Conservation (phyloP, 495 filamentous ascomycete species). For the Endocarpon pusillum region DNA sequence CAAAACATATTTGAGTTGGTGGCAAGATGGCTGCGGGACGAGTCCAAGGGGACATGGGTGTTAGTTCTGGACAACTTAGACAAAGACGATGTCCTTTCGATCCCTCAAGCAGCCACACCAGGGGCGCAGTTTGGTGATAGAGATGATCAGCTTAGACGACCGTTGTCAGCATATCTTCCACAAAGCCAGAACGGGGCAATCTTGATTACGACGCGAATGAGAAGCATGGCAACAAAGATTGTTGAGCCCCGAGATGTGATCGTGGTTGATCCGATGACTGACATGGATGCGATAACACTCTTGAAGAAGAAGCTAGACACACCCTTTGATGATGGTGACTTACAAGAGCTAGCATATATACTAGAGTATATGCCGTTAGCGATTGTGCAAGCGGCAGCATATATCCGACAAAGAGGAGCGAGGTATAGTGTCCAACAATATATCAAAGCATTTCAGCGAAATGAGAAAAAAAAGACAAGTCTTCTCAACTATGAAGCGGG, state of each 20-base stretch:
- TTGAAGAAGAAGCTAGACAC: conserved; percentile 22
- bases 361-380: conserved; percentile 32
- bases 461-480: conserved; percentile 5
- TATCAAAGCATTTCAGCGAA: conserved; percentile 17
- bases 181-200: conserved; percentile 21
- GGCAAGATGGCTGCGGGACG: conserved; percentile 7
- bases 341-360: conserved; percentile 14
- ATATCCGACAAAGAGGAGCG: conserved; percentile 19
- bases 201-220: conserved; percentile 19
- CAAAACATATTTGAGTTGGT: conserved; percentile 10
- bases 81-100: conserved; percentile 13
- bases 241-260: conserved; percentile 18
- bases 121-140: too few relatives aligned
- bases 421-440: conserved; percentile 18
- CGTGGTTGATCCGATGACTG: conserved; percentile 19
- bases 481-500: conserved; percentile 14
- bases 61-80: conserved; percentile 22
- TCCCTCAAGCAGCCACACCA: too few relatives aligned
- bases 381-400: conserved; percentile 31
- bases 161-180: conserved; percentile 21
- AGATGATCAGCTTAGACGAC: conserved; percentile 1
- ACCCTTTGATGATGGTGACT: conserved; percentile 6
- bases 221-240: conserved; percentile 12
- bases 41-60: conserved; percentile 10
- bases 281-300: conserved; percentile 16